Conservation (phyloP, 805 yeast genomes). For the Clavispora asparagi region DNA sequence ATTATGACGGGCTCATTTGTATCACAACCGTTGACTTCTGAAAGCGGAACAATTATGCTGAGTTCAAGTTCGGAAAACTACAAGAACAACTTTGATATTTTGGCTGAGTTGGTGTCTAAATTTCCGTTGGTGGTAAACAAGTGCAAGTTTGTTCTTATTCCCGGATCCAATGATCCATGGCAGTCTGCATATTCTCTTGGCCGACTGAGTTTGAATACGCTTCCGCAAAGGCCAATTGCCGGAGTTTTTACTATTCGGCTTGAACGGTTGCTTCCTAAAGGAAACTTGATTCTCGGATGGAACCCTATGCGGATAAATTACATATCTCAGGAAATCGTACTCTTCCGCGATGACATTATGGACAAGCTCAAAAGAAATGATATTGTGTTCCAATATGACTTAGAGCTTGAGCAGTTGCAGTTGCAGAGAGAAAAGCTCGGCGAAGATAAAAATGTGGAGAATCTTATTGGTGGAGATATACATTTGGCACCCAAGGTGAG, state of each 20-base stretch:
- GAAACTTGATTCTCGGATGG: constrained; percentile 39
- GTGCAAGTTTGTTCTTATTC: constrained; percentile 66
- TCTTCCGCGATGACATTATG: constrained; percentile 69
- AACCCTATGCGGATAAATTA: constrained; percentile 80
- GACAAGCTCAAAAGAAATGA: constrained; percentile 68
- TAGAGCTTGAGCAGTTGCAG: constrained; percentile 22
- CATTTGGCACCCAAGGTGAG: constrained; percentile 40
- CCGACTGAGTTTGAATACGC: constrained; percentile 25
- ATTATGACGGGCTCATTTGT: constrained; percentile 79
- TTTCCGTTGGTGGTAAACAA: constrained; percentile 49
- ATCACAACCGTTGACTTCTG: constrained; percentile 57
- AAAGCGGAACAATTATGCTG: constrained; percentile 44
- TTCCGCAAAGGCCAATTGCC: constrained; percentile 72
- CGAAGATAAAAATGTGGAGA: constrained; percentile 18
- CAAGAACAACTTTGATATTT: constrained; percentile 64
- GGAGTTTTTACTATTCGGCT: constrained; percentile 64
- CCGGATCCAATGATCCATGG: constrained; percentile 96
- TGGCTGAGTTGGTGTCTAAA: constrained; percentile 60
- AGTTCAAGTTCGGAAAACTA: constrained; percentile 52
- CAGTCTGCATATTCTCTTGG: constrained; percentile 65
- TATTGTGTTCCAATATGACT: constrained; percentile 46
- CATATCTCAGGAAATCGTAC: constrained; percentile 75
- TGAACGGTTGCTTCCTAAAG: constrained; percentile 38
- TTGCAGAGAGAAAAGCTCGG: constrained; percentile 16
- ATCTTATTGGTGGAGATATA: constrained; percentile 13